A percentile compares a stretch with the other conserved stretches of the same genome.
Evolutionary conservation across 2,329 filamentous ascomycete species (phyloP).

Genomic region (Hypomyces rosellus): DNA sequence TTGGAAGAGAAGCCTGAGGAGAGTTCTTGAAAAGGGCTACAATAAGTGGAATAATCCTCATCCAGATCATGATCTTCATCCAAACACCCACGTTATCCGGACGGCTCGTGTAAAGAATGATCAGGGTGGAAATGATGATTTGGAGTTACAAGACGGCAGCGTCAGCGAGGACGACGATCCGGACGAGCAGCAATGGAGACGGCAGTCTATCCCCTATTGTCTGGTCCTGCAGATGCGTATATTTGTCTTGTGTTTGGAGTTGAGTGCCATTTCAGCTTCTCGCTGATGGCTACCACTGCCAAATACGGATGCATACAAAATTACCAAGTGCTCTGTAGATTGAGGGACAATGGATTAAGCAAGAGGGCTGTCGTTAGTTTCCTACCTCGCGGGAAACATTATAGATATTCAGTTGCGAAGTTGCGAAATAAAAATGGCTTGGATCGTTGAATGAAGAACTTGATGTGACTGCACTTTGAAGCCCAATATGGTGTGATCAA

Average conservation of each 20-base stretch:
- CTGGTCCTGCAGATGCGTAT: slow-evolving; percentile 46
- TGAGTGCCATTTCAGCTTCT: background rate
- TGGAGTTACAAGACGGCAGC: slow-evolving; percentile 40
- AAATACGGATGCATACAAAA: background rate
- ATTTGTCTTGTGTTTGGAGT: slow-evolving; percentile 1
- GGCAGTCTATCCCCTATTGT: slow-evolving; percentile 62
- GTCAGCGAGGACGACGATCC: slow-evolving; percentile 60
- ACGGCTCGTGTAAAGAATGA: slow-evolving; percentile 29
- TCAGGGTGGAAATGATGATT: slow-evolving; percentile 23
- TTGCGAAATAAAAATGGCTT: slow-evolving; percentile 9
- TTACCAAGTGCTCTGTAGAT: slow-evolving; percentile 33
- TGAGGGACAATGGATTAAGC: slow-evolving; percentile 56
- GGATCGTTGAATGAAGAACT: slow-evolving; percentile 7
- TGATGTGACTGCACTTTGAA: no score
- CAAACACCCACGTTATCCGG: slow-evolving; percentile 45
- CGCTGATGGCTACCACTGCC: background rate
- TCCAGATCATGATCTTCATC: slow-evolving; percentile 21
- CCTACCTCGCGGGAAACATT: slow-evolving; percentile 33
- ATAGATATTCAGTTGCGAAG: slow-evolving; percentile 3
- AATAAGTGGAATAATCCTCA: slow-evolving; percentile 28
- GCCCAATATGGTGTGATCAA: no score
- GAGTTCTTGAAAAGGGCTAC: slow-evolving; percentile 53
- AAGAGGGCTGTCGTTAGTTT: slow-evolving; percentile 53
- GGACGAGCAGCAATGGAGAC: slow-evolving; percentile 53
- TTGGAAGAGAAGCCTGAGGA: slow-evolving; percentile 65